Percentiles rank a stretch among this genome's conserved stretches.
These are phyloP conservation scores for Apiotrichum akiyoshidainum DNA, from an alignment of 1,284 basidiomycete species.

Conservation along the genomic window DNA sequence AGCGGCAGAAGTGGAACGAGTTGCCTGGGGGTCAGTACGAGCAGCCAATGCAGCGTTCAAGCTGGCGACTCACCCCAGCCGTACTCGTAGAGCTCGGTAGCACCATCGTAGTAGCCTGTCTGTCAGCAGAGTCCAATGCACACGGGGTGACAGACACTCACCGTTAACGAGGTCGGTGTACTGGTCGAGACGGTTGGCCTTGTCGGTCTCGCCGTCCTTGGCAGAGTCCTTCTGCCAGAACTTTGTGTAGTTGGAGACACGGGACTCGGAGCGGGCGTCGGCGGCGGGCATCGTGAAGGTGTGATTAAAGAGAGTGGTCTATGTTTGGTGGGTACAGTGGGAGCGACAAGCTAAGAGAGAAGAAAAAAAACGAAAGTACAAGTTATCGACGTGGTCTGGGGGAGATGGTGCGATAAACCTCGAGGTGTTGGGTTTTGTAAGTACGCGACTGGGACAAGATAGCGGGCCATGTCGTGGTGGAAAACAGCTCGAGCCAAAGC, in stretches of 20 bases:
- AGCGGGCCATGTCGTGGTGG: background rate
- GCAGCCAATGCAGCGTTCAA: background rate
- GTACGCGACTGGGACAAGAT: background rate
- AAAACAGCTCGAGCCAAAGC: no score
- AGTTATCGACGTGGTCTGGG: background rate
- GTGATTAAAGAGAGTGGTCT: background rate
- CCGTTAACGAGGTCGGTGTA: slow-evolving; percentile 90
- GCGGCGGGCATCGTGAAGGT: slow-evolving; percentile 27
- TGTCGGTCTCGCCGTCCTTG: slow-evolving; percentile 68
- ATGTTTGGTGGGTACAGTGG: background rate
- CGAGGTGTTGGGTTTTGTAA: background rate
- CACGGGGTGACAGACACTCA: no score
- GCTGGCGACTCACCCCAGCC: slow-evolving; percentile 53
- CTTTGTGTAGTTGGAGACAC: slow-evolving; percentile 86
- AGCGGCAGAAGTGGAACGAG: slow-evolving; percentile 98
- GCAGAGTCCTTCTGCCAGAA: slow-evolving; percentile 88
- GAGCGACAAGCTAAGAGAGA: background rate
- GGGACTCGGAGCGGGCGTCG: slow-evolving; percentile 75
- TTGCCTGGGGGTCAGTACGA: slow-evolving; percentile 52
- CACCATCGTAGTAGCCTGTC: slow-evolving; percentile 90
- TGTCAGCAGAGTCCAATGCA: slow-evolving; percentile 2
- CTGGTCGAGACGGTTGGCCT: slow-evolving; percentile 70
- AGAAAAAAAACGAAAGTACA: background rate
- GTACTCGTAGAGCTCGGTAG: slow-evolving; percentile 95
- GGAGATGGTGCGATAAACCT: background rate